Evolutionary conservation across 2,329 filamentous ascomycete species (phyloP).

Genomic region (Chrysoporthe deuterocubensis): DNA sequence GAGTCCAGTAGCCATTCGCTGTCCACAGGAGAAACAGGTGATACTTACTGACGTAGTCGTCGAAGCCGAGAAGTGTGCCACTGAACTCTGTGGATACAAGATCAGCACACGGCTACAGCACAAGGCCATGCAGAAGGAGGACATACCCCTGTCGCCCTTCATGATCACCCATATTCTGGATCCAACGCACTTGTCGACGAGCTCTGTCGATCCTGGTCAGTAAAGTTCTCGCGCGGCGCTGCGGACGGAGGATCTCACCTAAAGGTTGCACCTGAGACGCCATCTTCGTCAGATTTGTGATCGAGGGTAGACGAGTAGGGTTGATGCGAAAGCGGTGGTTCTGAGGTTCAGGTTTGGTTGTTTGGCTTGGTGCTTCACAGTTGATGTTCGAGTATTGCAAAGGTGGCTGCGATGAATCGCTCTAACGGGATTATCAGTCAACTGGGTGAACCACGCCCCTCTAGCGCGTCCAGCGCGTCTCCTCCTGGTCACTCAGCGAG

Average conservation of each 20-base stretch:
- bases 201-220: slow-evolving; percentile 60
- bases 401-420: slow-evolving; percentile 11
- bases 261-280: slow-evolving; percentile 75
- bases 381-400: slow-evolving; percentile 26
- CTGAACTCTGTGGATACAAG: slow-evolving; percentile 74
- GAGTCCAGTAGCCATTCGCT: not conserved
- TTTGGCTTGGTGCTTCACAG: not conserved
- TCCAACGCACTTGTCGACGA: slow-evolving; percentile 98
- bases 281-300: slow-evolving; percentile 48
- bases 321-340: slow-evolving; percentile 3
- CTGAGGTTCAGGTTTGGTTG: slow-evolving; percentile 1
- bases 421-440: slow-evolving; percentile 22
- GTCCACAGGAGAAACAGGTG: not conserved
- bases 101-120: not conserved
- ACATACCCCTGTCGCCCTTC: slow-evolving; percentile 94
- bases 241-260: slow-evolving; percentile 48
- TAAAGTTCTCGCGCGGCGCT: slow-evolving; percentile 33
- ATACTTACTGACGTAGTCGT: slow-evolving; percentile 98
- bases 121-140: not conserved
- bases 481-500: slow-evolving; percentile 5
- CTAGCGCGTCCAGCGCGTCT: slow-evolving; percentile 23
- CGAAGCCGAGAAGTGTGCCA: slow-evolving; percentile 91
- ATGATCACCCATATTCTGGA: slow-evolving; percentile 98
- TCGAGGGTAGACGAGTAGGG: not conserved
- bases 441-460: not conserved